Conservation (phyloP, 2,329 filamentous ascomycete genomes). For the Sporothrix brunneoviolacea region DNA sequence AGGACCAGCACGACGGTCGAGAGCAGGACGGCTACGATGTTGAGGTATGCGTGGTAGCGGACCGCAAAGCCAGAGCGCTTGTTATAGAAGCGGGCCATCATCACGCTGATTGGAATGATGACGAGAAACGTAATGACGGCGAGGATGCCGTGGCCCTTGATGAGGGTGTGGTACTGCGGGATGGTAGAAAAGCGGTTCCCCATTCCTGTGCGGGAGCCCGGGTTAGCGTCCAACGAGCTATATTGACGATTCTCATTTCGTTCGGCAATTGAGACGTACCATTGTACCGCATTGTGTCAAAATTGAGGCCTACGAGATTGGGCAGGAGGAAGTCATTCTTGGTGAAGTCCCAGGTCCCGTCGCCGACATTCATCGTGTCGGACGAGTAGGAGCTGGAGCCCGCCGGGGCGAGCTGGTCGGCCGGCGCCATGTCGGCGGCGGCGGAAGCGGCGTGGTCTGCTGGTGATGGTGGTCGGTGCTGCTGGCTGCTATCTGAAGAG, state of each 20-base stretch:
- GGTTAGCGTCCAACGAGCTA: background rate
- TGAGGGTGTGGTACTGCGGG: conserved; percentile 61
- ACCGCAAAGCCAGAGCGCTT: conserved; percentile 55
- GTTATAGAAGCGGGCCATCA: conserved; percentile 65
- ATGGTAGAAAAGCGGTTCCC: conserved; percentile 69
- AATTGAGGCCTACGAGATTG: conserved; percentile 68
- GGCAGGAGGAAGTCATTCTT: conserved; percentile 74
- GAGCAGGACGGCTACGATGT: conserved; percentile 61
- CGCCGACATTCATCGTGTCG: conserved; percentile 68
- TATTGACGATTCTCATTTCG: background rate
- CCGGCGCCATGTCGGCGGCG: conserved; percentile 53
- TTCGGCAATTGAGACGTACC: conserved; percentile 41
- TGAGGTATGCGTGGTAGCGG: conserved; percentile 66
- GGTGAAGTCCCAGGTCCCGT: conserved; percentile 75
- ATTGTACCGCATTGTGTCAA: conserved; percentile 79
- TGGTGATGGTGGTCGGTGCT: background rate
- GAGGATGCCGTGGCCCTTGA: conserved; percentile 65
- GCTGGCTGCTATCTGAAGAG: background rate
- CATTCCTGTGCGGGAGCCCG: conserved; percentile 54
- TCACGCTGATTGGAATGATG: conserved; percentile 66
- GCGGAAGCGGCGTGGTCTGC: background rate
- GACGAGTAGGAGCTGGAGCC: conserved; percentile 69
- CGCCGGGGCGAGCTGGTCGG: conserved; percentile 57
- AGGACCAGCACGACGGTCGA: conserved; percentile 66
- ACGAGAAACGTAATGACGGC: conserved; percentile 68